A percentile compares a stretch with the other conserved stretches of the same genome.
These are phyloP conservation scores for Lentinula edodes DNA, from an alignment of 768 basidiomycete genomes.

Conservation along the genomic window DNA sequence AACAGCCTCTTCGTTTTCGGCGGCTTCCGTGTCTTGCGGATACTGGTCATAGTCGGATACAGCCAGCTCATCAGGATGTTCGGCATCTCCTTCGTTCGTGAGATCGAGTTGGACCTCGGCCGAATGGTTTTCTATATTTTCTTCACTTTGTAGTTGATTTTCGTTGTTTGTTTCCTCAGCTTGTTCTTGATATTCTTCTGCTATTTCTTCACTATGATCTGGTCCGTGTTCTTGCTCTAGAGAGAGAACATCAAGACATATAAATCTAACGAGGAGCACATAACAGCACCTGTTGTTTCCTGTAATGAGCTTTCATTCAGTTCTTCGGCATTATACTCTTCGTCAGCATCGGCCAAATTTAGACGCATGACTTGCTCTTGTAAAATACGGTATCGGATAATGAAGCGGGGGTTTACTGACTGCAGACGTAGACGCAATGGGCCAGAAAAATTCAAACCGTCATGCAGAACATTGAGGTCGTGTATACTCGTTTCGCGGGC, in stretches of 20 bases:
- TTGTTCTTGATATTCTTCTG: constrained; percentile 6
- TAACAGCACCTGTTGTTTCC: background rate
- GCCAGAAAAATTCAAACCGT: constrained; percentile 55
- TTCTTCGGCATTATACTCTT: constrained; percentile 1
- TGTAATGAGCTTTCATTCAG: background rate
- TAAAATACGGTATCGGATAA: constrained; percentile 56
- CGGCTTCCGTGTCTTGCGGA: constrained; percentile 8
- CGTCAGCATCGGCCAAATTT: constrained; percentile 7
- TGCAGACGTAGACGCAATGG: constrained; percentile 57
- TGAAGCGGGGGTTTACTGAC: constrained; percentile 50
- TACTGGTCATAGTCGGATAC: constrained; percentile 7
- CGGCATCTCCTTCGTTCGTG: background rate
- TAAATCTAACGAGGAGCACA: background rate
- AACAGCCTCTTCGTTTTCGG: background rate
- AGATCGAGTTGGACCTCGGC: background rate
- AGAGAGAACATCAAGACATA: no score
- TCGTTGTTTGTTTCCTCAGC: background rate
- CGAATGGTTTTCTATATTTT: background rate
- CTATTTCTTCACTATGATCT: background rate
- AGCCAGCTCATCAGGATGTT: background rate
- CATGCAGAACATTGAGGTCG: constrained; percentile 66
- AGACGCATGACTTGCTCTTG: constrained; percentile 47
- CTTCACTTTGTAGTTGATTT: background rate
- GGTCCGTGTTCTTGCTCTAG: constrained; percentile 6
- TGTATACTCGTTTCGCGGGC: constrained; percentile 66